phyloP scores from a whole-genome alignment of 805 yeast species.

The Candida dajiaensis region DNA sequence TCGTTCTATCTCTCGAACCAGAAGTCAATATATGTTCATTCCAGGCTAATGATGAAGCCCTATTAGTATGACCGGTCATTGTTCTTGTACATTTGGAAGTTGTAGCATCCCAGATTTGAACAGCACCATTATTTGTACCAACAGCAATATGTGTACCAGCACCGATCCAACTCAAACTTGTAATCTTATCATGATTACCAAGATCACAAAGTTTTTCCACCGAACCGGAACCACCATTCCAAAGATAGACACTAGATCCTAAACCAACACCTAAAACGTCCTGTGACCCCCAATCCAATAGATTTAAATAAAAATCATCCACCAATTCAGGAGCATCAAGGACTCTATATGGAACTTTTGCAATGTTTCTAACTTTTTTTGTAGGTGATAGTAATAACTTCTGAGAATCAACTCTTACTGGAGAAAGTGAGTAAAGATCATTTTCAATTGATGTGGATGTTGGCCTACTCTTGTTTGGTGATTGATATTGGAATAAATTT shows the following conservation, averaged over 20 bases:
- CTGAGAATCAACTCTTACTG: constrained; percentile 87
- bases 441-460: constrained; percentile 55
- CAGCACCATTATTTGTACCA: constrained; percentile 81
- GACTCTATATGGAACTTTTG: constrained; percentile 87
- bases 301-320: constrained; percentile 87
- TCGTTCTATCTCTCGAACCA: constrained; percentile 81
- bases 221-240: constrained; percentile 83
- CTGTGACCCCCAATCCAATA: constrained; percentile 93
- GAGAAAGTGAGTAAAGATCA: constrained; percentile 75
- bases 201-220: constrained; percentile 79
- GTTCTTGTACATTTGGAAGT: constrained; percentile 78
- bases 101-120: constrained; percentile 92
- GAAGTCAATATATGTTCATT: constrained; percentile 82
- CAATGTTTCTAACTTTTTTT: constrained; percentile 67
- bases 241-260: constrained; percentile 79
- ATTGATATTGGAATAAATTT: constrained; percentile 69
- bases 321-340: constrained; percentile 93
- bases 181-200: constrained; percentile 60
- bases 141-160: constrained; percentile 92
- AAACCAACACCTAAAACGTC: constrained; percentile 88
- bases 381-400: constrained; percentile 74
- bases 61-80: constrained; percentile 82
- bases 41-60: constrained; percentile 92
- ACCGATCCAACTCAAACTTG: constrained; percentile 90
- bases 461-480: constrained; percentile 60